phyloP scores from a whole-genome alignment of 164 flowering plant genomes.

The Umbellularia californica region DNA sequence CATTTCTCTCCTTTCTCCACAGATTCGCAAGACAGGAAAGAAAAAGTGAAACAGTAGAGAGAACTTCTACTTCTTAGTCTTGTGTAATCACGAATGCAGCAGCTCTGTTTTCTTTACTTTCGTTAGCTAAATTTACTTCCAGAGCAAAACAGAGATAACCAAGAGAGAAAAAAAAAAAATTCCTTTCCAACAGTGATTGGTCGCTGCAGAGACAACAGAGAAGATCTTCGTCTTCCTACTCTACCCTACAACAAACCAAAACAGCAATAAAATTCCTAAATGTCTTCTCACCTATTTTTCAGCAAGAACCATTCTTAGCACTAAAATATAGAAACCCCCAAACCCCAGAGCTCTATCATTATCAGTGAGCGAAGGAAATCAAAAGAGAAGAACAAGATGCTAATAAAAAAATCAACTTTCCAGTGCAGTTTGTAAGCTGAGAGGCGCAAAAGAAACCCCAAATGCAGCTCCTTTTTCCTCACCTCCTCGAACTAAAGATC shows the following conservation, averaged over 20 bases:
- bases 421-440: background rate
- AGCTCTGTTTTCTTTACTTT: background rate
- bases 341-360: background rate
- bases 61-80: background rate
- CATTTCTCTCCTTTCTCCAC: slow-evolving; percentile 28
- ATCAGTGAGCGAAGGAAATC: background rate
- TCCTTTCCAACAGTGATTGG: background rate
- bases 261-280: background rate
- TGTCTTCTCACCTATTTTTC: background rate
- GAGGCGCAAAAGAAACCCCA: background rate
- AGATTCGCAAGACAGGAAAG: background rate
- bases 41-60: background rate
- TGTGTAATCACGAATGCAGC: background rate
- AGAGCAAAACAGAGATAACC: background rate
- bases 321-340: background rate
- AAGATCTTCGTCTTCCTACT: background rate
- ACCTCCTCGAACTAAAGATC: background rate
- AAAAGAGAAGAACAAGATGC: background rate
- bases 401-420: background rate
- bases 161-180: background rate
- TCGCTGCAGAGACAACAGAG: background rate
- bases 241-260: background rate
- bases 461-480: background rate
- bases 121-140: background rate
- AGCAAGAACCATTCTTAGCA: background rate